Conservation (phyloP, 176 grass and related monocot genomes). For the Alloteropsis semialata region DNA sequence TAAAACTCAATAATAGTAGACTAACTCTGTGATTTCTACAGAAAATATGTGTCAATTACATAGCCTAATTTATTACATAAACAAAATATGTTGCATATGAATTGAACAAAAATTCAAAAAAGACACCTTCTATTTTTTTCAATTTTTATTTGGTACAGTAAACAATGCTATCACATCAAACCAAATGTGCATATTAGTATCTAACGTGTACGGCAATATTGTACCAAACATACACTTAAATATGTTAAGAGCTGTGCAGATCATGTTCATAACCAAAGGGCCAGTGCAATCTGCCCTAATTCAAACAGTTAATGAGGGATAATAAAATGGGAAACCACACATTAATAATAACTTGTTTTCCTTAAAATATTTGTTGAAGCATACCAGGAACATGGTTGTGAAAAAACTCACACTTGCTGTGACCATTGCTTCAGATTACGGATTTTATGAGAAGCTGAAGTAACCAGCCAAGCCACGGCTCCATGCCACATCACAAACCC, state of each 20-base stretch:
- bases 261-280: not conserved
- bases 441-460: not conserved
- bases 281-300: not conserved
- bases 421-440: not conserved
- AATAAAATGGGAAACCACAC: not conserved
- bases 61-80: not conserved
- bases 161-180: not conserved
- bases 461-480: not conserved
- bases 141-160: not conserved
- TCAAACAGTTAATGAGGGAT: not conserved
- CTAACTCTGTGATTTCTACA: not conserved
- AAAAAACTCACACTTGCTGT: not conserved
- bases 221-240: conserved; percentile 3
- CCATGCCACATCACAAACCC: not conserved
- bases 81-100: not conserved
- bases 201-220: not conserved
- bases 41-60: not conserved
- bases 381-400: not conserved
- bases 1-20: not conserved
- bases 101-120: conserved; percentile 9
- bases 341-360: not conserved
- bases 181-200: not conserved
- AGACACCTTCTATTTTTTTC: not conserved
- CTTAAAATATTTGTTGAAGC: not conserved
- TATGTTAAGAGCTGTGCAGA: not conserved